Base-by-base conservation (phyloP, 106 monocot genomes). In the Allium cepa region DNA sequence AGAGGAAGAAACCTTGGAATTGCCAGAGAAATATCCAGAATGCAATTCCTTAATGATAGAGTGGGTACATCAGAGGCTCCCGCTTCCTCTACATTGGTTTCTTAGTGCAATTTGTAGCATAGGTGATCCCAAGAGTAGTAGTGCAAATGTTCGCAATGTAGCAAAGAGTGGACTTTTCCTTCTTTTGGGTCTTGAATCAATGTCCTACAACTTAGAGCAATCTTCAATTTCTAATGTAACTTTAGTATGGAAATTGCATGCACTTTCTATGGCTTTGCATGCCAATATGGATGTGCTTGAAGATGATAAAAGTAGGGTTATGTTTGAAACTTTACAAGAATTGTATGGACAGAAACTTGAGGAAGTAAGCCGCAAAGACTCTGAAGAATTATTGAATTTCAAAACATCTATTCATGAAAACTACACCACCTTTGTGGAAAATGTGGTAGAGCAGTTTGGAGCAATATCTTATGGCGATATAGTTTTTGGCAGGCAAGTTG, bases 171-270 rank as follows among this genome's bases (percentile, higher is more conserved):
- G 92, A 14, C 76, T 93, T 8, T 79, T 99, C 57, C 67, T 93
- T 71, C 90, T 99, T 57, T 71, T 99, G 65, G 79, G 87, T 60
- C 66, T 93, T 10, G 93, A 99, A 81, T 79, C 87, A 49, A 63
- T 81, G 62, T 84, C 78, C 8, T 49, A 67, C 28, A 62, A 51
- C 58, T 3, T 11, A 57, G 50, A 62, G 11, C 57, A 72, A 3
- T 81, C 83, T 50, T 71, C 80, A 12, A 36, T 85, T 52, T 71
- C 61, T 45, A 58, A 48, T 50, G 80, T 90, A 47, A 62, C 89
- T 61, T 76, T 99, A 47, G 90, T 84, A 64, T 99, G 92, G 92
- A 99, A 99, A 68, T 67, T 93, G 15, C 97, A 99, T 79, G 79
- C 87, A 53, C 71, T 99, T 27, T 93, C 97, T 50, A 68, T 82